Base-by-base conservation (phyloP, 2,329 filamentous ascomycete species). In the Chaetomium strumarium region DNA sequence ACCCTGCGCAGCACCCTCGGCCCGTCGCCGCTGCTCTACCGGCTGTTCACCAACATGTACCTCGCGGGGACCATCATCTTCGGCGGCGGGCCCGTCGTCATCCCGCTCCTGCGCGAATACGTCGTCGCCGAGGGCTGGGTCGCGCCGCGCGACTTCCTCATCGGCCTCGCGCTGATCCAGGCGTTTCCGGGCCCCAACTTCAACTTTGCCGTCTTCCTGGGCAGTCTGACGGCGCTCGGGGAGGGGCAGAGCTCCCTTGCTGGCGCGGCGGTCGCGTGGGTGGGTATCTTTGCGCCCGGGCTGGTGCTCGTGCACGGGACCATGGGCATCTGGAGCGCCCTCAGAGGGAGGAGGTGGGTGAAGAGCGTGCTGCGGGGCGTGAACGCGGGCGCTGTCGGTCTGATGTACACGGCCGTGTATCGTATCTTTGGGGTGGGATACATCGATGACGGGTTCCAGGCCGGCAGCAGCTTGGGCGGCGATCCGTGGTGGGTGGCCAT, bases 111-210 rank as follows among this genome's bases (percentile, higher is more conserved):
- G 1, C 72, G 80, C 16, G 76, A 82, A 55, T 81, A 80, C 59
- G 72, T 88, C 34, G 86, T 88, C 0, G 74, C 76, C 0, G 81
- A 84, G 20, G 81, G 82, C 7, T 90, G 85, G 85, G 85, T 90
- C 0, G 79, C 76, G 0, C 73, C 83, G 0, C 77, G 86, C 5
- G 84, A 90, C 63, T 89, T 90, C 63, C 71, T 90, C 0, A 80
- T 89, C 45, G 86, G 85, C 0, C 77, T 90, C 0, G 86, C 85
- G 8, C 75, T 90, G 49, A 84, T 82, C 16, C 85, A 90, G 65
- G 77, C 83, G 0, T 85, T 89, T 52, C 85, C 86, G 0, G 62
- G 63, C 8, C 63, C 63, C 0, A 65, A 65, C 44, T 64, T 65
- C 53, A 74, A 74, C 42, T 62, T 83, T 55, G 79, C 78, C 0